Evolutionary conservation across 2,329 filamentous ascomycete species (phyloP).

Genomic region (Epichloe hybrida): DNA sequence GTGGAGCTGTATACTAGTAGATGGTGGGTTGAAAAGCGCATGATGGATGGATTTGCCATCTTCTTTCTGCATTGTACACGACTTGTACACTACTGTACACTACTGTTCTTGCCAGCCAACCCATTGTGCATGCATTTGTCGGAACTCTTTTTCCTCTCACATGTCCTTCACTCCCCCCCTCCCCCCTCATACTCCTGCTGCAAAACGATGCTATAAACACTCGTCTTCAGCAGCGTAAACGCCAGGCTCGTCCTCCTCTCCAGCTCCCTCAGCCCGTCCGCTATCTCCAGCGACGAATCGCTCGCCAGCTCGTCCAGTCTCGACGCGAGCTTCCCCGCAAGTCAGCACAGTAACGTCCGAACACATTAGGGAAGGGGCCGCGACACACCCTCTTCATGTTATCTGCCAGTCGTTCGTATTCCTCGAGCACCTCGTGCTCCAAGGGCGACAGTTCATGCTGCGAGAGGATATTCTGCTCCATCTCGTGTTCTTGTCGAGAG

Average conservation of each 20-base stretch:
- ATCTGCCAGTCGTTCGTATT: slow-evolving; percentile 74
- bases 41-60: no score
- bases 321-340: slow-evolving; percentile 36
- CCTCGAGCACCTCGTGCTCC: slow-evolving; percentile 88
- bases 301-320: slow-evolving; percentile 51
- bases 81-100: no score
- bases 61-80: no score
- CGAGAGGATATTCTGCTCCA: slow-evolving; percentile 19
- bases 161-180: slow-evolving; percentile 26
- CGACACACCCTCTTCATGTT: slow-evolving; percentile 74
- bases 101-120: no score
- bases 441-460: slow-evolving; percentile 56
- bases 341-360: no score
- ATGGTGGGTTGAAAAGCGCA: no score
- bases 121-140: no score
- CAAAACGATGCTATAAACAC: slow-evolving; percentile 95
- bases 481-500: not conserved
- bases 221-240: slow-evolving; percentile 92
- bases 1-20: slow-evolving; percentile 51
- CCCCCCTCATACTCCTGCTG: slow-evolving; percentile 89
- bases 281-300: slow-evolving; percentile 64
- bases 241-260: slow-evolving; percentile 92
- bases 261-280: slow-evolving; percentile 73
- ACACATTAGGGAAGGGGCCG: no score
- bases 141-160: accelerated